Evolutionary conservation across 2,329 filamentous ascomycete genomes (phyloP), one percentile per base, ranked within the genome.

Genomic region (Trematosphaeria pertusa): DNA sequence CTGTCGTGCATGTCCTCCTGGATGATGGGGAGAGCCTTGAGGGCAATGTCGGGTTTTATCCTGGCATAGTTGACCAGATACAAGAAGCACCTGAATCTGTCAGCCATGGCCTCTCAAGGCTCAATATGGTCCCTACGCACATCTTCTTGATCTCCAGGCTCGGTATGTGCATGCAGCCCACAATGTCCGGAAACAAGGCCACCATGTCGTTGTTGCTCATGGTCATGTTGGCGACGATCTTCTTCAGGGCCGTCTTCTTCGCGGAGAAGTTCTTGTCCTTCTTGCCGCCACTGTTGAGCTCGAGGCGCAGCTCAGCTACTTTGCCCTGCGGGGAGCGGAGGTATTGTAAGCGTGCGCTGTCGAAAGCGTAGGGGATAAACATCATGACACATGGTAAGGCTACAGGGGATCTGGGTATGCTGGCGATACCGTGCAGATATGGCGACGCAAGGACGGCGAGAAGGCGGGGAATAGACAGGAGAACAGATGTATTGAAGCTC

Each of bases 141-240:
- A 99, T 99, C 81, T 99, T 99, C 83, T 99, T 99, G 76, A 99
- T 97, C 75, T 99, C 94, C 71, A 99, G 78, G 64, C 89, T 96
- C 41, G 87, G 88, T 53, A 99, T 89, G 62, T 89, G 86, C 94
- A 99, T 99, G 79, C 93, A 97, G 54, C 81, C 86, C 61, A 99
- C 89, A 50, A 99, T 88, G 70, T 99, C 94, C 14, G 93, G 91
- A 63, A 99, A 99, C 41, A 99, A 80, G 30, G 91, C 91, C 44
- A 97, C 88, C 94, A 99, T 99, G 74, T 99, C 94, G 69, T 97
- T 99, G 77, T 99, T 99, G 83, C 93, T 97, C 94, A 99, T 99
- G 57, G 94, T 99, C 94, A 99, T 99, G 72, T 99, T 99, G 71
- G 94, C 94, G 63, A 99, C 94, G 61, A 99, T 97, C 82, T 97